These are phyloP conservation scores for Myochromella boudieri DNA, from an alignment of 768 basidiomycete genomes.

Conservation along the genomic window DNA sequence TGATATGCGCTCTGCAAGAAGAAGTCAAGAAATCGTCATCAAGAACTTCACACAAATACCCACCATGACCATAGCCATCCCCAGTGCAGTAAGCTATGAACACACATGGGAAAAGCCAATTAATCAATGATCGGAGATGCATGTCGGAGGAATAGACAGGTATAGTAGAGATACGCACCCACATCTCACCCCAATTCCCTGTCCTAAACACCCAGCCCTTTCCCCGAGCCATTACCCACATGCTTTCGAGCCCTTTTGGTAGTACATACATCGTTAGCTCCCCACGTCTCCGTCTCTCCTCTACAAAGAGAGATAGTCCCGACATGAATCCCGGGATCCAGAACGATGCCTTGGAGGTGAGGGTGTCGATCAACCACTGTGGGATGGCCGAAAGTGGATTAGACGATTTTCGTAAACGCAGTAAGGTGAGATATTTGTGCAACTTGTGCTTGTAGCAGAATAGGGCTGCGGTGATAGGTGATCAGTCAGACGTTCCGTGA, in stretches of 20 bases:
- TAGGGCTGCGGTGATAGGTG: conserved; percentile 43
- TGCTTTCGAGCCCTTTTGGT: conserved; percentile 87
- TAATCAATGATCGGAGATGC: conserved; percentile 8
- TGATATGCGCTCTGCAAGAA: conserved; percentile 72
- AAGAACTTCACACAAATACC: conserved; percentile 21
- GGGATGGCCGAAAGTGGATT: conserved; percentile 42
- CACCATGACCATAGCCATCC: conserved; percentile 93
- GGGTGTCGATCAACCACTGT: conserved; percentile 46
- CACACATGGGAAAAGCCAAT: not conserved
- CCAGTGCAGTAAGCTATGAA: conserved; percentile 60
- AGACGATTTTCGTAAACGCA: conserved; percentile 15
- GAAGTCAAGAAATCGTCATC: not conserved
- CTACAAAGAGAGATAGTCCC: conserved; percentile 80
- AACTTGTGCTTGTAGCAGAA: conserved; percentile 69
- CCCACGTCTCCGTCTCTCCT: conserved; percentile 83
- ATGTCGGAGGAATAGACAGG: conserved; percentile 4
- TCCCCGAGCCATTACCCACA: conserved; percentile 80
- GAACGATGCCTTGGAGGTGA: conserved; percentile 71
- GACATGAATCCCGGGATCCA: conserved; percentile 73
- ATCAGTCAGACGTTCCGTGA: too few relatives aligned
- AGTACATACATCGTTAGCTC: conserved; percentile 93
- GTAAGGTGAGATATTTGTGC: conserved; percentile 45
- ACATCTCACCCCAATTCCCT: conserved; percentile 65
- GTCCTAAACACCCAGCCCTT: conserved; percentile 73
- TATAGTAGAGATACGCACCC: conserved; percentile 40